phyloP scores from a whole-genome alignment of 2,329 filamentous ascomycete genomes.

The Colletotrichum sp. region DNA sequence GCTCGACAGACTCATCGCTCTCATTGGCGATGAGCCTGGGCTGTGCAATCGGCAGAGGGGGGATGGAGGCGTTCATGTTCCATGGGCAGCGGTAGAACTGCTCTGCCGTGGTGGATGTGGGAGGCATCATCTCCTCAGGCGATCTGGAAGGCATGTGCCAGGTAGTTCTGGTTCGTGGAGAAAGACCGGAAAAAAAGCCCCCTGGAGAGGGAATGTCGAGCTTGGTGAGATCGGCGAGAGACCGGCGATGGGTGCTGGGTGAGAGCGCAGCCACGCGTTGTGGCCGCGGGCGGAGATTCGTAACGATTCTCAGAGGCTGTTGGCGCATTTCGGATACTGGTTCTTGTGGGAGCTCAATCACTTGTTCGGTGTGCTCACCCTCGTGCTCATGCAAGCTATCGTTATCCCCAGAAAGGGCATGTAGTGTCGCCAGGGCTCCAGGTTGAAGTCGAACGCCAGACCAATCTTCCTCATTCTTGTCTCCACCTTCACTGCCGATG shows the following conservation, averaged over 20 bases:
- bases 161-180: constrained; percentile 75
- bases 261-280: constrained; percentile 37
- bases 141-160: constrained; percentile 72
- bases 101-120: constrained; percentile 90
- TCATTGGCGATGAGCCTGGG: constrained; percentile 32
- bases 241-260: constrained; percentile 53
- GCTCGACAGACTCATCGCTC: constrained; percentile 32
- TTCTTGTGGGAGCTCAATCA: constrained; percentile 51
- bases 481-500: constrained; percentile 60
- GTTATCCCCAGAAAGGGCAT: constrained; percentile 69
- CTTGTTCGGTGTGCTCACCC: constrained; percentile 56
- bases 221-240: constrained; percentile 75
- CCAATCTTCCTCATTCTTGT: constrained; percentile 70
- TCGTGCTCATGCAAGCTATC: constrained; percentile 62
- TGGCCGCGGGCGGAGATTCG: constrained; percentile 37
- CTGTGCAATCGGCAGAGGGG: constrained; percentile 32
- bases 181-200: constrained; percentile 88
- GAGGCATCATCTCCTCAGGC: constrained; percentile 62
- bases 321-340: constrained; percentile 58
- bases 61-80: constrained; percentile 50
- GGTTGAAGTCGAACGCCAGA: constrained; percentile 77
- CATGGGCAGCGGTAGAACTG: constrained; percentile 90
- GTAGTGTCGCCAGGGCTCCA: constrained; percentile 80
- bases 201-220: constrained; percentile 91
- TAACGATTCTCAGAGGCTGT: constrained; percentile 55